Percentiles rank a stretch among this genome's conserved stretches.
Conservation (phyloP, 2,329 filamentous ascomycete species). For the Neodidymelliopsis sp. region DNA sequence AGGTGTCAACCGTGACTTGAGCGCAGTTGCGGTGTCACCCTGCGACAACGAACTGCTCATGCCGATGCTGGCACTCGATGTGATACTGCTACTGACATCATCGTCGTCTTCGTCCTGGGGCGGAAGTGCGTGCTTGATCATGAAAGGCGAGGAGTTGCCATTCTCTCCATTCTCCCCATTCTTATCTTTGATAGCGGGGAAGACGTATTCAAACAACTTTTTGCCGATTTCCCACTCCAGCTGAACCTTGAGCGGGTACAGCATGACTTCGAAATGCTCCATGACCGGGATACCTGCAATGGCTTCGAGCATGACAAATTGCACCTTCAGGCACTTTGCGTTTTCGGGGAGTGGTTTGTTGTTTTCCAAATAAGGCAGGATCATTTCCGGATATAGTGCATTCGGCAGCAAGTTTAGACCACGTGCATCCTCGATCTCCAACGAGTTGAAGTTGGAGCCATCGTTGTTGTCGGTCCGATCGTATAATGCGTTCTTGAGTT, state of each 20-base stretch:
- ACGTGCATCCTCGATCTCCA: conserved; percentile 86
- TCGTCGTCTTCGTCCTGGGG: conserved; percentile 59
- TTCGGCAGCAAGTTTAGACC: conserved; percentile 90
- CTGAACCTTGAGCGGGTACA: conserved; percentile 93
- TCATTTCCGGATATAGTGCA: conserved; percentile 95
- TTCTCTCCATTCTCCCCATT: conserved; percentile 50
- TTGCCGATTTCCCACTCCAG: conserved; percentile 92
- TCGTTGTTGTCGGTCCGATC: conserved; percentile 97
- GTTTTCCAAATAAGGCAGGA: conserved; percentile 82
- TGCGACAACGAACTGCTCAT: conserved; percentile 30
- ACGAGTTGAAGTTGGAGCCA: conserved; percentile 91
- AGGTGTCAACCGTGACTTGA: conserved; percentile 83
- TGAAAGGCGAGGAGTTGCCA: conserved; percentile 69
- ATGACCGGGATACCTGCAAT: conserved; percentile 97
- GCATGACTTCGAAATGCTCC: conserved; percentile 93
- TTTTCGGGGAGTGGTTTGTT: conserved; percentile 64
- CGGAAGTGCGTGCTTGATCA: conserved; percentile 61
- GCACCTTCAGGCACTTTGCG: conserved; percentile 87
- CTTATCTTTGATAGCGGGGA: conserved; percentile 76
- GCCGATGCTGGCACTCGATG: conserved; percentile 25
- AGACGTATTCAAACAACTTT: conserved; percentile 95
- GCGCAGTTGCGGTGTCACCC: conserved; percentile 67
- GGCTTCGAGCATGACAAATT: conserved; percentile 98
- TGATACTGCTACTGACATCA: conserved; percentile 47
- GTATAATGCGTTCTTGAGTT: conserved; percentile 89